Evolutionary conservation across 345 rosid species (phyloP).

Genomic region (Sisymbrium altissimum): DNA sequence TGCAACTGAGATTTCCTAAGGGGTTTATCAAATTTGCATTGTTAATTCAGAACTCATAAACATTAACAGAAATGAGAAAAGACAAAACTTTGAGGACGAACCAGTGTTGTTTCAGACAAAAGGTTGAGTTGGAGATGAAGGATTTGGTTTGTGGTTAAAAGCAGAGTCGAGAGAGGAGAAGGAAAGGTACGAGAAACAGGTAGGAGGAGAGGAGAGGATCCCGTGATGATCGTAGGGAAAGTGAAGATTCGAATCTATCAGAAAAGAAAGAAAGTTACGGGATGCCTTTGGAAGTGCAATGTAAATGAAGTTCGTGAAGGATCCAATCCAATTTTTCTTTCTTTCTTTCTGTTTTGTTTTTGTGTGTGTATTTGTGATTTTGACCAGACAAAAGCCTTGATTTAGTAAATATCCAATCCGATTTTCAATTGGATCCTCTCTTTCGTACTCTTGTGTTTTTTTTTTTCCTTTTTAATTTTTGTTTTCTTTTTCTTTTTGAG

Average conservation of each 20-base stretch:
- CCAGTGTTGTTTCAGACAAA: neutral
- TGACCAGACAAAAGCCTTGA: conserved; percentile 17
- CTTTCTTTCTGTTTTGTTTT: neutral
- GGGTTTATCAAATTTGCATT: neutral
- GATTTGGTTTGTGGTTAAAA: neutral
- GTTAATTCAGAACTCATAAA: neutral
- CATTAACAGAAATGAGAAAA: neutral
- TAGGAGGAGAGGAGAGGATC: conserved; percentile 22
- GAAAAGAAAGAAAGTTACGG: neutral
- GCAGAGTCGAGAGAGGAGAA: neutral
- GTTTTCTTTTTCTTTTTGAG: neutral
- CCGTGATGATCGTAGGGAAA: conserved; percentile 17
- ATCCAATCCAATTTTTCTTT: neutral
- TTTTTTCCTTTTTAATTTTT: neutral
- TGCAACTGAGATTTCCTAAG: neutral
- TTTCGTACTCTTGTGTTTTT: neutral
- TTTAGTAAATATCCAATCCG: conserved; percentile 20
- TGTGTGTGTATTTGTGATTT: neutral
- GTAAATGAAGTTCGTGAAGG: conserved; percentile 8
- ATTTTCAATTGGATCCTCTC: conserved; percentile 13
- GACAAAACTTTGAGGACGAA: neutral
- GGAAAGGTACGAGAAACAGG: conserved; percentile 15
- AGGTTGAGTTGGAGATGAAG: neutral
- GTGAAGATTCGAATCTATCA: conserved; percentile 15
- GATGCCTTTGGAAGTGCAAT: conserved; percentile 3